These are phyloP conservation scores for Plenodomus tracheiphilus DNA, from an alignment of 2,329 filamentous ascomycete genomes.

Conservation along the genomic window DNA sequence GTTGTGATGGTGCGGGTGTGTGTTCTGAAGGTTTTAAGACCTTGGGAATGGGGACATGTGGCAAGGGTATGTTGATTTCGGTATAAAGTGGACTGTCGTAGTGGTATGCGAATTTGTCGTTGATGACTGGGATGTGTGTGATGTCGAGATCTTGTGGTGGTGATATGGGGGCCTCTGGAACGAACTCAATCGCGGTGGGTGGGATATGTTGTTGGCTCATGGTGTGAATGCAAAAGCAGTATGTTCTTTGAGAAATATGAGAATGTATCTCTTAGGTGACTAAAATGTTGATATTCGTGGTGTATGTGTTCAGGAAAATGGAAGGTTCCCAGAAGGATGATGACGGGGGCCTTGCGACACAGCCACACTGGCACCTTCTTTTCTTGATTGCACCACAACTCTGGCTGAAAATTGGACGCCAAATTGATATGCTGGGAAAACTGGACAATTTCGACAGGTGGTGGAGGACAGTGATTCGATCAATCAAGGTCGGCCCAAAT, in stretches of 20 bases:
- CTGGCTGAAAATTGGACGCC: too few species aligned
- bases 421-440: too few species aligned
- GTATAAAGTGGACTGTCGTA: slow-evolving; percentile 36
- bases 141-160: not conserved
- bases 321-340: not conserved
- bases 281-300: too few species aligned
- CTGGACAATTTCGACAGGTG: too few species aligned
- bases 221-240: not conserved
- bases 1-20: slow-evolving; percentile 8
- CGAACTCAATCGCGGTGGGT: not conserved
- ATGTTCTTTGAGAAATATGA: not conserved
- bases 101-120: not conserved
- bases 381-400: not conserved
- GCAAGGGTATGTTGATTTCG: slow-evolving; percentile 40
- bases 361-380: not conserved
- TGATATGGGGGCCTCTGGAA: not conserved
- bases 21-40: not conserved
- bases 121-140: not conserved
- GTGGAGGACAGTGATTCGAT: too few species aligned
- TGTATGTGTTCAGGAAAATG: too few species aligned
- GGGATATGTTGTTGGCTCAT: not conserved
- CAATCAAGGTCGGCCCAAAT: too few species aligned
- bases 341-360: not conserved
- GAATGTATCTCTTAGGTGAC: not conserved
- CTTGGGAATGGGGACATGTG: slow-evolving; percentile 17